Conservation (phyloP, 371 early-diverging fungal genomes). For the Rhizomucor pusillus region DNA sequence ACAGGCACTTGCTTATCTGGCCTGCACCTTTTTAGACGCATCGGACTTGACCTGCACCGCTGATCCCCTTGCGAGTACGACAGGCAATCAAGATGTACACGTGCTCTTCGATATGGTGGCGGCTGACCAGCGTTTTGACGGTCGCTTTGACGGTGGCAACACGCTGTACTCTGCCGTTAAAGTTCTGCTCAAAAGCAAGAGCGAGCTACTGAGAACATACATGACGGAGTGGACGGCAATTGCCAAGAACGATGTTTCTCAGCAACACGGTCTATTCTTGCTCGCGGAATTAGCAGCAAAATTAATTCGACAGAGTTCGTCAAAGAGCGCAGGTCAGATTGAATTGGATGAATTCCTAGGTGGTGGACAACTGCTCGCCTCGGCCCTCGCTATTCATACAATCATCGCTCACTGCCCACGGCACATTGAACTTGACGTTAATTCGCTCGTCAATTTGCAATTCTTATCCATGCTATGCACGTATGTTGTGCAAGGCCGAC, state of each 20-base stretch:
- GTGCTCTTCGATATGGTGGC: constrained; percentile 30
- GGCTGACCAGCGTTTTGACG: constrained; percentile 35
- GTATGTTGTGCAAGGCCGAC: constrained; percentile 38
- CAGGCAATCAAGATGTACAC: neutral
- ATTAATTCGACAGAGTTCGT: constrained; percentile 9
- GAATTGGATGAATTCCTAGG: constrained; percentile 35
- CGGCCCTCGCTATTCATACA: constrained; percentile 31
- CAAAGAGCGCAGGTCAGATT: constrained; percentile 6
- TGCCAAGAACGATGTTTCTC: constrained; percentile 7
- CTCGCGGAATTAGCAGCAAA: constrained; percentile 15
- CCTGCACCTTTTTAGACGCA: constrained; percentile 21
- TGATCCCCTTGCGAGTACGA: neutral
- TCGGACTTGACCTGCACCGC: constrained; percentile 3
- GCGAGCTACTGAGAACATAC: constrained; percentile 27
- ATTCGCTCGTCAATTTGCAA: constrained; percentile 20
- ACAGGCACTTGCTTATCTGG: constrained; percentile 39
- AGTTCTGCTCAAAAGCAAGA: constrained; percentile 29
- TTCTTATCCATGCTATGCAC: constrained; percentile 30
- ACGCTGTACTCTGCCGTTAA: constrained; percentile 28
- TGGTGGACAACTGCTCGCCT: constrained; percentile 31
- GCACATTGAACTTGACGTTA: neutral
- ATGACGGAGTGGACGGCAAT: constrained; percentile 18
- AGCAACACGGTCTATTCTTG: neutral
- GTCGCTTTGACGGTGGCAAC: constrained; percentile 29
- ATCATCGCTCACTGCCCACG: constrained; percentile 4